Conservation (phyloP, 2,329 filamentous ascomycete species). For the Penicillium corylophilum region DNA sequence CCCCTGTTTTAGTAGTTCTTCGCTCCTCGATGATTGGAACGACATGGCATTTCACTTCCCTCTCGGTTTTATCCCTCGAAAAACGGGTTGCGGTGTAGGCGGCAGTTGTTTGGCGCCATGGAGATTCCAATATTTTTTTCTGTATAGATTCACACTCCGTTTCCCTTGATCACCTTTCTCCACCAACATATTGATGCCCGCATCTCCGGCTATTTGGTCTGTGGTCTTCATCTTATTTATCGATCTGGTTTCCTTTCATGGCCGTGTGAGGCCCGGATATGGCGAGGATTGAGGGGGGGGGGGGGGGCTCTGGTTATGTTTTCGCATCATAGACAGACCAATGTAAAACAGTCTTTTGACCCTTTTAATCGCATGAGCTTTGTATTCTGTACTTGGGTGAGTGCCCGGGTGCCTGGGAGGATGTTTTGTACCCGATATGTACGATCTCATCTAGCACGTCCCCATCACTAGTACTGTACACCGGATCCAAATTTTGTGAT, state of each 20-base stretch:
- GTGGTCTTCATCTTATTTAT: constrained; percentile 24
- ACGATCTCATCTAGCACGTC: background rate
- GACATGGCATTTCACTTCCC: constrained; percentile 30
- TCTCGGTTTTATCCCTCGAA: constrained; percentile 33
- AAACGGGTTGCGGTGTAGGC: constrained; percentile 34
- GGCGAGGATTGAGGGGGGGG: constrained; percentile 25
- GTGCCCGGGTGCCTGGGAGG: background rate
- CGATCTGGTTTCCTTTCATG: constrained; percentile 23
- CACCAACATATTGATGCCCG: constrained; percentile 26
- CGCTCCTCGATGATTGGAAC: constrained; percentile 32
- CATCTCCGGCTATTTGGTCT: constrained; percentile 23
- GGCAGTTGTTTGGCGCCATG: constrained; percentile 40
- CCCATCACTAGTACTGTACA: background rate
- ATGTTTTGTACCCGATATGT: background rate
- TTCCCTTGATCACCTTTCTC: constrained; percentile 26
- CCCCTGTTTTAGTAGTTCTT: constrained; percentile 48
- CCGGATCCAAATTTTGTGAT: too few species aligned
- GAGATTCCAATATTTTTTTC: constrained; percentile 29
- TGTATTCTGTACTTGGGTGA: background rate
- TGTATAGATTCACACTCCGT: constrained; percentile 41
- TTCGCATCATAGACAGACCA: constrained; percentile 41
- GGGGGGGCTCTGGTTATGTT: constrained; percentile 31
- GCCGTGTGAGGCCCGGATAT: constrained; percentile 23
- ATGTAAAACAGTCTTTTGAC: constrained; percentile 37
- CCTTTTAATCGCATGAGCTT: constrained; percentile 1